Percentiles rank a stretch among this genome's conserved stretches.
Conservation (phyloP, 352 stramenopile species). For the Paralagenidium karlingii region DNA sequence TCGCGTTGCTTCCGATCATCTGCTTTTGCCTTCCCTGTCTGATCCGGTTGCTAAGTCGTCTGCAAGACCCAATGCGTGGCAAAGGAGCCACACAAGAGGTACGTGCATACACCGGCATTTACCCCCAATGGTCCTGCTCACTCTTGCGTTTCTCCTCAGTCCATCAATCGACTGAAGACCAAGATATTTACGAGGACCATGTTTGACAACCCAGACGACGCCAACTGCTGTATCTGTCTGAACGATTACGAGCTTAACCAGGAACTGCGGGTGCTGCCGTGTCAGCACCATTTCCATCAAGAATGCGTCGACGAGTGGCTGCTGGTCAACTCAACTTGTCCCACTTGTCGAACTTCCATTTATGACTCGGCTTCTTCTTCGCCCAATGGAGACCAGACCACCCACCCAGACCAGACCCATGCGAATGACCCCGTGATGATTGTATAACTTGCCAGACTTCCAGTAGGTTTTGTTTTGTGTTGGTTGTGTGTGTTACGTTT, state of each 20-base stretch:
- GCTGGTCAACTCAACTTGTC: conserved; percentile 77
- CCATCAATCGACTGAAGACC: conserved; percentile 50
- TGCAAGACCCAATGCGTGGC: conserved; percentile 79
- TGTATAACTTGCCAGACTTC: no score
- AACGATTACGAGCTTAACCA: conserved; percentile 84
- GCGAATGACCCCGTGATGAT: no score
- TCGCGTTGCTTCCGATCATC: conserved; percentile 83
- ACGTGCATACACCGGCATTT: not conserved
- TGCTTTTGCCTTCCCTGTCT: conserved; percentile 91
- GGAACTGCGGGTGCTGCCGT: conserved; percentile 88
- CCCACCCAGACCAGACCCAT: no score
- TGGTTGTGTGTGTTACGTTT: no score
- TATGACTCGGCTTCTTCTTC: conserved; percentile 23
- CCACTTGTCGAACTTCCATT: conserved; percentile 80
- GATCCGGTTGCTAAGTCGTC: conserved; percentile 81
- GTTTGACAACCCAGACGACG: conserved; percentile 62
- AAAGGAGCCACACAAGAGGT: conserved; percentile 79
- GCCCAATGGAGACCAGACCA: no score
- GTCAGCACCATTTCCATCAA: conserved; percentile 92
- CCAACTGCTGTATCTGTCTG: conserved; percentile 86
- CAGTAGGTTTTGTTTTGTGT: no score
- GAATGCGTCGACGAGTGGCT: conserved; percentile 87
- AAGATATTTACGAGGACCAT: conserved; percentile 44
- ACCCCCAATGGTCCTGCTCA: not conserved
- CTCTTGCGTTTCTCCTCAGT: conserved; percentile 12